Conservation (phyloP, 2,329 filamentous ascomycete species). For the Xenoacremonium recifei region DNA sequence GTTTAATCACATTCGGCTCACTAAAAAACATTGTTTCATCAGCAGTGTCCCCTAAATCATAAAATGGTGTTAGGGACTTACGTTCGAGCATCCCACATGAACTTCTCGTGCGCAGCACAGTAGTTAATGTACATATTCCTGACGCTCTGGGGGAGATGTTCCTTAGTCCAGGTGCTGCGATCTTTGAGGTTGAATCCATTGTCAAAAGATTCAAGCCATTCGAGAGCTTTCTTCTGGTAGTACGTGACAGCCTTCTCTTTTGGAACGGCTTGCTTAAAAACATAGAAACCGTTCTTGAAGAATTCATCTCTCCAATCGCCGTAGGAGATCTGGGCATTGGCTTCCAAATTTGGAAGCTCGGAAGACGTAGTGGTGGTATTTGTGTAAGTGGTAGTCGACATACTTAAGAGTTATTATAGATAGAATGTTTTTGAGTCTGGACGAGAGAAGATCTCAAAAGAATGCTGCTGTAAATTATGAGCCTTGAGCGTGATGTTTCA, state of each 20-base stretch:
- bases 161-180: neutral
- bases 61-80: no score
- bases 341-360: no score
- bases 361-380: no score
- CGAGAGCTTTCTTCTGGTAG: neutral
- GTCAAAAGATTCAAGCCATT: neutral
- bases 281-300: neutral
- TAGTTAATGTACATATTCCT: neutral
- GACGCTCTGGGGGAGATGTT: neutral
- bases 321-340: no score
- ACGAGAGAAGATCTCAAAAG: no score
- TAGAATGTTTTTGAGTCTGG: no score
- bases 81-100: neutral
- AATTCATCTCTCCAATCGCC: neutral
- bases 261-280: neutral
- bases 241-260: constrained; percentile 1
- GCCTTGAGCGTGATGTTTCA: no score
- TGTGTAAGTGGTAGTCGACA: no score
- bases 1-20: neutral
- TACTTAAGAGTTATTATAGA: no score
- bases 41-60: no score
- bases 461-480: no score
- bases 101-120: neutral
- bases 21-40: no score
- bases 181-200: neutral